Evolutionary conservation across 192 early-diverging fungal species (phyloP), one percentile per base, ranked within the genome.

Genomic region (Coemansia sp.): DNA sequence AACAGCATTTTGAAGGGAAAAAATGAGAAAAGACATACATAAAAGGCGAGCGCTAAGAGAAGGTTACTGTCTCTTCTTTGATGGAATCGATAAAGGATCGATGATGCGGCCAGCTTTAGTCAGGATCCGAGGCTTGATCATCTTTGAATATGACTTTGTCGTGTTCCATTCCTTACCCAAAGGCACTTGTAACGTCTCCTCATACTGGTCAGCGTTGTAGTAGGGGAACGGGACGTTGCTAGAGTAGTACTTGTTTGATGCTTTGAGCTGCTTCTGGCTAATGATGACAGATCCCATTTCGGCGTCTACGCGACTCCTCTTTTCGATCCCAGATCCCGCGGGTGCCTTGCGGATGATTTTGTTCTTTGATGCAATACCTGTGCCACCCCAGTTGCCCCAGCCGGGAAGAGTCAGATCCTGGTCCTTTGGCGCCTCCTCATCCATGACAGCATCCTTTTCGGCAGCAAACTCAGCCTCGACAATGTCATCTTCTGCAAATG

Each of bases 141-240:
- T 79, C 78, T 87, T 88, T 13, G 84, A 81, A 74, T 89, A 89
- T 4, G 89, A 84, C 43, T 83, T 82, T 28, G 82, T 77, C 2
- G 97, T 93, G 70, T 95, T 95, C 97, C 97, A 99, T 80, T 99
- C 95, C 71, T 89, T 91, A 48, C 97, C 97, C n/a, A 99, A 62
- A 31, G 97, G 95, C 49, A 86, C 82, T 30, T 88, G 86, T 63
- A 98, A 77, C 7, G 86, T 88, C 31, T 87, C 83, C 71, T 99
- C 95, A 74, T 98, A 98, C 77, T 97, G 95, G 57, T 93, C 91
- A 56, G 84, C 70, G 6, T 77, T 91, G 64, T 87, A 87, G 84
- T 89, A 97, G 15, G 94, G 93, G 79, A 90, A 88, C 8, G 96
- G 95, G 56, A 96, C 83, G 53, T 85, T 63, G 25, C 82, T 79